Percentiles rank a stretch among this genome's conserved stretches.
Evolutionary conservation across 257 asterid genomes (phyloP).

Genomic region (Asclepias syriaca): DNA sequence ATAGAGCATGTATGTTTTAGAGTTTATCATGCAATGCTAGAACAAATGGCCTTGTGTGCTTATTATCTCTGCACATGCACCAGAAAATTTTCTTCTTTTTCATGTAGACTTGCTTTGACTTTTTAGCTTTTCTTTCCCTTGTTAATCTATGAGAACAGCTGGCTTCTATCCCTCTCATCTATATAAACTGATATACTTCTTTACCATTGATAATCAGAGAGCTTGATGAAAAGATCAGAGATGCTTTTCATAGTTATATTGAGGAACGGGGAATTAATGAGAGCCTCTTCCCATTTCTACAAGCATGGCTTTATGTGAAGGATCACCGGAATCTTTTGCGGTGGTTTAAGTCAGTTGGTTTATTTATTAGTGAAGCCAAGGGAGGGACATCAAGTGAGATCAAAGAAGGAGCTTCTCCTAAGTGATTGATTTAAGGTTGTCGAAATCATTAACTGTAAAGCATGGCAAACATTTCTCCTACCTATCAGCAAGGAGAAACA

Average conservation of each 20-base stretch:
- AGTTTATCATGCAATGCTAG: background rate
- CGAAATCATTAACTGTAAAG: background rate
- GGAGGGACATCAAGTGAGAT: constrained; percentile 8
- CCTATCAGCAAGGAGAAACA: background rate
- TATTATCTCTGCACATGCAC: background rate
- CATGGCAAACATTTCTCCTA: background rate
- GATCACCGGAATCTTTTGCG: constrained; percentile 64
- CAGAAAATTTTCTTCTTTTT: background rate
- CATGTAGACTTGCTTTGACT: background rate
- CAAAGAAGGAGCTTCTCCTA: constrained; percentile 11
- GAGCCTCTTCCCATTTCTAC: constrained; percentile 74
- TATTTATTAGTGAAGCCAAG: constrained; percentile 12
- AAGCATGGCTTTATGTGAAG: constrained; percentile 98
- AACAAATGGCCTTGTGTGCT: background rate
- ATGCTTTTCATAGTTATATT: constrained; percentile 45
- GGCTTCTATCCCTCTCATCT: background rate
- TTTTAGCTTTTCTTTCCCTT: background rate
- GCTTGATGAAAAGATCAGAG: constrained; percentile 57
- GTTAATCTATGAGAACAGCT: background rate
- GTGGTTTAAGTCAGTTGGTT: constrained; percentile 26
- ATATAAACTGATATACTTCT: constrained; percentile 7
- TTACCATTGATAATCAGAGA: constrained; percentile 42
- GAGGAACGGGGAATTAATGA: constrained; percentile 84
- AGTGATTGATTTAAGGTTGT: constrained; percentile 1
- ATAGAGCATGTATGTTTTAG: background rate